Percentiles rank a stretch among this genome's conserved stretches.
phyloP scores from a whole-genome alignment of 169 alveolate species.

The Plasmodium ovale region DNA sequence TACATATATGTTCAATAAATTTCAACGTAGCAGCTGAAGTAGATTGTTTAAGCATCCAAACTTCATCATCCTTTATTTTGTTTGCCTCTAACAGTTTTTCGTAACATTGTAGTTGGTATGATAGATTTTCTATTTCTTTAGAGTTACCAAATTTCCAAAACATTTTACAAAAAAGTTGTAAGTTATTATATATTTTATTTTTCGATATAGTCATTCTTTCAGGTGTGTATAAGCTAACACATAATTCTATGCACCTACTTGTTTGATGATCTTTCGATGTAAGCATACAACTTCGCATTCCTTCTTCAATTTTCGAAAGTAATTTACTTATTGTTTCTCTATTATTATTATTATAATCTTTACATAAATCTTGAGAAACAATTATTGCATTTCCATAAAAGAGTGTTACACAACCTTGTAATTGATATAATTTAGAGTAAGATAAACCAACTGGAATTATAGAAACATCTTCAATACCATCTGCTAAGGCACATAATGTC shows the following conservation, averaged over 20 bases:
- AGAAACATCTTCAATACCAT: constrained; percentile 92
- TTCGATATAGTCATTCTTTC: constrained; percentile 89
- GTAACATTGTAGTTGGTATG: constrained; percentile 85
- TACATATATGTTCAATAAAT: constrained; percentile 83
- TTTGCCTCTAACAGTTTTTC: constrained; percentile 84
- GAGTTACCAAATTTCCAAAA: constrained; percentile 88
- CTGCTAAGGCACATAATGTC: constrained; percentile 94
- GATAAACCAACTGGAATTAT: constrained; percentile 92
- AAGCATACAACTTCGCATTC: constrained; percentile 85
- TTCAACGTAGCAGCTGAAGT: constrained; percentile 88
- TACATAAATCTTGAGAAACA: constrained; percentile 81
- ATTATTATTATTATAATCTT: constrained; percentile 84
- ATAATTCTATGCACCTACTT: constrained; percentile 84
- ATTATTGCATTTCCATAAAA: constrained; percentile 90
- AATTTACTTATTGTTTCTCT: constrained; percentile 83
- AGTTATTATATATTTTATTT: constrained; percentile 85
- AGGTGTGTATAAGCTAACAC: constrained; percentile 91
- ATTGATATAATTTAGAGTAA: constrained; percentile 87
- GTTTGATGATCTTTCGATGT: constrained; percentile 87
- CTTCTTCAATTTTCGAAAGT: constrained; percentile 84
- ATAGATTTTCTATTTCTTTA: constrained; percentile 82
- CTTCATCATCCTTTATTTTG: constrained; percentile 90
- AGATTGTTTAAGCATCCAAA: constrained; percentile 93
- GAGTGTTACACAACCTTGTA: constrained; percentile 89
- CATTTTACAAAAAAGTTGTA: constrained; percentile 86